Evolutionary conservation across 2,329 filamentous ascomycete species (phyloP).

Genomic region (Fusarium virguliforme): DNA sequence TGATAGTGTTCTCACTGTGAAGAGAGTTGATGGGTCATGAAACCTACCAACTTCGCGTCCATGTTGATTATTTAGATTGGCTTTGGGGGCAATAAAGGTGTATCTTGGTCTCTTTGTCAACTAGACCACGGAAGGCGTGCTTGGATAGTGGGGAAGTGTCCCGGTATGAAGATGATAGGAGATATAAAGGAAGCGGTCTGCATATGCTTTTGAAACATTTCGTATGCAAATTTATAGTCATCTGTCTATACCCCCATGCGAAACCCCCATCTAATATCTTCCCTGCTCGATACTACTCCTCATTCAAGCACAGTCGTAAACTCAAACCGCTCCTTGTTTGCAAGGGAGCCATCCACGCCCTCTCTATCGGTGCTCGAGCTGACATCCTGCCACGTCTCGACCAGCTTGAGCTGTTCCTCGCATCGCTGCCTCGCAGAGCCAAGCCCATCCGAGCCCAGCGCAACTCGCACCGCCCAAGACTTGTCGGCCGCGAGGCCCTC

Average conservation of each 20-base stretch:
- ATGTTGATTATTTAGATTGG: background rate
- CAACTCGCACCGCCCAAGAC: constrained; percentile 3
- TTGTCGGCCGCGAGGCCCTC: background rate
- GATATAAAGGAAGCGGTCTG: too few species aligned
- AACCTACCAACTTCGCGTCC: background rate
- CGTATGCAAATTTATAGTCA: too few species aligned
- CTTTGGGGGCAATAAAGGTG: background rate
- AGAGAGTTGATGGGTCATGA: background rate
- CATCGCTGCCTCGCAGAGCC: background rate
- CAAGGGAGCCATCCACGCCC: background rate
- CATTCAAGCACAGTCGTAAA: background rate
- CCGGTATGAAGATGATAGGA: too few species aligned
- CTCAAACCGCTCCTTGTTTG: constrained; percentile 4
- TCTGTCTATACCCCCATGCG: background rate
- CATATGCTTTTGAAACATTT: too few species aligned
- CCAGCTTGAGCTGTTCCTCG: background rate
- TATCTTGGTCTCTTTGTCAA: background rate
- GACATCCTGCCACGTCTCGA: background rate
- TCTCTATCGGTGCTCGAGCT: background rate
- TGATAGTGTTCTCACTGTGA: background rate
- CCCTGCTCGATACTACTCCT: too few species aligned
- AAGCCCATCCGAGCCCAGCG: background rate
- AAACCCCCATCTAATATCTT: too few species aligned
- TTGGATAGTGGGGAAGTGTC: too few species aligned
- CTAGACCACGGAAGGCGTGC: too few species aligned